A percentile compares a stretch with the other conserved stretches of the same genome.
phyloP scores from a whole-genome alignment of 192 early-diverging fungal genomes.

The Chytriomyces hyalinus region DNA sequence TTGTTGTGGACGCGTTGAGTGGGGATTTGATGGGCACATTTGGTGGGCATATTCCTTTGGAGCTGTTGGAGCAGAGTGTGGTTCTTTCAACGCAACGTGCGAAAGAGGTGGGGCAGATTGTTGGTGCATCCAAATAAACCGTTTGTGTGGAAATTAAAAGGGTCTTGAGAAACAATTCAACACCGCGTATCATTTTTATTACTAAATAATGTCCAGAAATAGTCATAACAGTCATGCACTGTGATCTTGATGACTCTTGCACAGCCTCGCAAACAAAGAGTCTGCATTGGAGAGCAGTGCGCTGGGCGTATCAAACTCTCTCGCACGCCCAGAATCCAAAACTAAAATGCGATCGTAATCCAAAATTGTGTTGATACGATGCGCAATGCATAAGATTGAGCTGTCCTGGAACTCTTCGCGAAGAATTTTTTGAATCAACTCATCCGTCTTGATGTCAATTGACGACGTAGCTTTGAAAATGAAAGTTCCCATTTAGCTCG shows the following conservation, averaged over 20 bases:
- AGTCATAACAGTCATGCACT: background rate
- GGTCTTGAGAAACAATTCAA: too few species aligned
- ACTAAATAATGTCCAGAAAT: too few species aligned
- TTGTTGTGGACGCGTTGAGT: conserved; percentile 62
- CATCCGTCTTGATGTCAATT: conserved; percentile 67
- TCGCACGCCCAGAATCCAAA: conserved; percentile 44
- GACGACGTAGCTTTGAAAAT: conserved; percentile 65
- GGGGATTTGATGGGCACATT: conserved; percentile 59
- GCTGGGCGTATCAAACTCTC: conserved; percentile 58
- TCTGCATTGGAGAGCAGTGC: conserved; percentile 47
- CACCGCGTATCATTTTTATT: too few species aligned
- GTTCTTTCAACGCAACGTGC: conserved; percentile 53
- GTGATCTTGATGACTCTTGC: conserved; percentile 39
- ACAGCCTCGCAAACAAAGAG: conserved; percentile 25
- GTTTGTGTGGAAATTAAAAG: too few species aligned
- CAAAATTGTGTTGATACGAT: conserved; percentile 48
- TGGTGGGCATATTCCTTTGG: conserved; percentile 52
- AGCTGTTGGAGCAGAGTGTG: conserved; percentile 54
- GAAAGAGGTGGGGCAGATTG: background rate
- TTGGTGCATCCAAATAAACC: too few species aligned
- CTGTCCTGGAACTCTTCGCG: conserved; percentile 63
- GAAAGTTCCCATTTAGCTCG: too few species aligned
- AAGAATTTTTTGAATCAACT: conserved; percentile 61
- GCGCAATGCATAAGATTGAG: conserved; percentile 54
- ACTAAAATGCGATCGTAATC: conserved; percentile 58